phyloP scores from a whole-genome alignment of 2,329 filamentous ascomycete genomes.

The Hypoxylon sp. region DNA sequence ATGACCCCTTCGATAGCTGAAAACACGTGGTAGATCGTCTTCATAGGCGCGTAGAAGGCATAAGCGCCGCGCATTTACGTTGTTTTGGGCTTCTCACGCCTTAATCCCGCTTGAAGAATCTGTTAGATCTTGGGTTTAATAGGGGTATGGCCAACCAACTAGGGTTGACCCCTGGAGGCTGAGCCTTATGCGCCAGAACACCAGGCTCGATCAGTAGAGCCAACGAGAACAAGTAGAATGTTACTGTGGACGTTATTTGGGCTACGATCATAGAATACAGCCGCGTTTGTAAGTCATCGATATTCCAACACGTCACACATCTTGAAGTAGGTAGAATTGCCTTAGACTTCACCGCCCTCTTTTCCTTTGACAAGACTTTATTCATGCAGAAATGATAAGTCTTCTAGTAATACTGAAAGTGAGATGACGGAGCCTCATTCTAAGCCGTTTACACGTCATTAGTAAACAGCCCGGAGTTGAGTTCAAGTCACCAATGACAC shows the following conservation, averaged over 20 bases:
- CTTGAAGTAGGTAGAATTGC: slow-evolving; percentile 9
- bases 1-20: not conserved
- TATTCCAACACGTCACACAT: slow-evolving; percentile 16
- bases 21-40: slow-evolving; percentile 31
- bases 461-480: slow-evolving; percentile 5
- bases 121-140: slow-evolving; percentile 18
- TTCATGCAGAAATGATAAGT: slow-evolving; percentile 11
- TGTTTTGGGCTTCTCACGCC: slow-evolving; percentile 10
- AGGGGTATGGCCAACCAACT: slow-evolving; percentile 21
- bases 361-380: slow-evolving; percentile 8
- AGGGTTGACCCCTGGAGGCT: slow-evolving; percentile 11
- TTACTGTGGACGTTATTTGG: slow-evolving; percentile 27
- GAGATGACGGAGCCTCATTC: slow-evolving; percentile 18
- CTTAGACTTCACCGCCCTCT: slow-evolving; percentile 38
- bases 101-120: slow-evolving; percentile 1
- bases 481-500: slow-evolving; percentile 17
- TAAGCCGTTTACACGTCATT: slow-evolving; percentile 17
- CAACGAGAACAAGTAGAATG: slow-evolving; percentile 28
- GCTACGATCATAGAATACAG: slow-evolving; percentile 5
- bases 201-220: slow-evolving; percentile 2
- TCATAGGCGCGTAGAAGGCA: slow-evolving; percentile 21
- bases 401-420: slow-evolving; percentile 8
- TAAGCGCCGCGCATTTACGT: slow-evolving; percentile 30
- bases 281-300: slow-evolving; percentile 14
- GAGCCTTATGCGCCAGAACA: slow-evolving; percentile 12